Conservation (phyloP, 352 stramenopile genomes). For the Stramenopiles sp. region DNA sequence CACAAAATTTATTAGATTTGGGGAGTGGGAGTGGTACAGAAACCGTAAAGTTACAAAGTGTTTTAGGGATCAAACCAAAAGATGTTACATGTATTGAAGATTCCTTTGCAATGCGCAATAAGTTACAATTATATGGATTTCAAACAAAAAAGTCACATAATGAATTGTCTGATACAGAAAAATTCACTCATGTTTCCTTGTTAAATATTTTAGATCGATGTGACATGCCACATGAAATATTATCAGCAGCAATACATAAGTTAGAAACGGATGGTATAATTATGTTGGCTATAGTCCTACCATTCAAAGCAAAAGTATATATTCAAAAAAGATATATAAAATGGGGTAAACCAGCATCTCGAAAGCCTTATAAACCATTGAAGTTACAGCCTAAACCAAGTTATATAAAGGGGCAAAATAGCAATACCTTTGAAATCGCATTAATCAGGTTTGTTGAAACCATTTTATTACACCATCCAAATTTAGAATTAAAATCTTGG, state of each 20-base stretch:
- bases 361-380: neutral
- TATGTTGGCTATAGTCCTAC: conserved; percentile 9
- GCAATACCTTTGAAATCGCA: neutral
- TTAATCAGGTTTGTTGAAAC: neutral
- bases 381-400: neutral
- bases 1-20: conserved; percentile 11
- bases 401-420: neutral
- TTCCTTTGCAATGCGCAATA: conserved; percentile 8
- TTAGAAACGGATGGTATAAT: conserved; percentile 7
- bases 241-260: neutral
- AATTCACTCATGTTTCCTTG: conserved; percentile 9
- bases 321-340: neutral
- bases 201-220: conserved; percentile 14
- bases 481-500: conserved; percentile 4
- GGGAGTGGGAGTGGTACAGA: conserved; percentile 11
- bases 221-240: conserved; percentile 8
- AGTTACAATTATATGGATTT: conserved; percentile 4
- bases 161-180: neutral
- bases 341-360: neutral
- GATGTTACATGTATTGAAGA: conserved; percentile 6
- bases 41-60: conserved; percentile 8
- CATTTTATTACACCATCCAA: neutral
- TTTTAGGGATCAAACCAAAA: neutral
- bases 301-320: conserved; percentile 10
- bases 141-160: neutral